Evolutionary conservation across 2,329 filamentous ascomycete genomes (phyloP), one percentile per base, ranked within the genome.

Genomic region (Ramularia endophylla): DNA sequence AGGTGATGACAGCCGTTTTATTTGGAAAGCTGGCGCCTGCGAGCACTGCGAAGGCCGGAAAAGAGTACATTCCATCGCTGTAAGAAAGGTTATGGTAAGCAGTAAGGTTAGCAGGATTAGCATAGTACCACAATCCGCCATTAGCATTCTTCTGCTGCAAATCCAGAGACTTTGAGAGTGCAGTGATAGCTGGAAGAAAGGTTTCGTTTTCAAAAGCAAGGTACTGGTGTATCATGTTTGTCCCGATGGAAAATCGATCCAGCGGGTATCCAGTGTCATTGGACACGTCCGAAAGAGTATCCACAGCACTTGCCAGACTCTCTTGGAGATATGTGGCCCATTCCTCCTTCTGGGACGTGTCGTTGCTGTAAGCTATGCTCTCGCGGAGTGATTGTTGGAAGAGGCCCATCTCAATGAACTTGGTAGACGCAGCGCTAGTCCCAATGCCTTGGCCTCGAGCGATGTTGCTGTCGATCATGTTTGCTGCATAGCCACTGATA

Each of bases 41-140:
- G 1, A 59, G 41, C 1, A 65, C 50, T 31, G 63, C 60, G 50
- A 70, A 75, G 0, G 71, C 67, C 6, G 65, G 60, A 8, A 70
- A 59, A 0, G 69, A 72, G 60, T 67, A 74, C 65, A 75, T 72
- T 43, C 72, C 73, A 47, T 77, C 73, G 3, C 74, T 60, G 48
- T 75, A 77, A 51, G 69, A 72, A 65, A 71, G 71, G 39, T 75
- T 60, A 1, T 70, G 71, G 46, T 76, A 75, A 5, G 57, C 50
- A 3, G 43, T 48, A 16, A 49, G 27, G 29, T 56, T 54, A 16
- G 44, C 43, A 7, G 31, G 38, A 25, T 57, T 55, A 30, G 48
- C 51, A 36, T 58, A 65, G 35, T 66, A 66, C 61, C 60, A 65
- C 4, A 63, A 40, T 1, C 59, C 61, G 2, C 50, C 55, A 19